A percentile compares a stretch with the other conserved stretches of the same genome.
phyloP scores from a whole-genome alignment of 192 early-diverging fungal genomes.

The Dissophora ornata region DNA sequence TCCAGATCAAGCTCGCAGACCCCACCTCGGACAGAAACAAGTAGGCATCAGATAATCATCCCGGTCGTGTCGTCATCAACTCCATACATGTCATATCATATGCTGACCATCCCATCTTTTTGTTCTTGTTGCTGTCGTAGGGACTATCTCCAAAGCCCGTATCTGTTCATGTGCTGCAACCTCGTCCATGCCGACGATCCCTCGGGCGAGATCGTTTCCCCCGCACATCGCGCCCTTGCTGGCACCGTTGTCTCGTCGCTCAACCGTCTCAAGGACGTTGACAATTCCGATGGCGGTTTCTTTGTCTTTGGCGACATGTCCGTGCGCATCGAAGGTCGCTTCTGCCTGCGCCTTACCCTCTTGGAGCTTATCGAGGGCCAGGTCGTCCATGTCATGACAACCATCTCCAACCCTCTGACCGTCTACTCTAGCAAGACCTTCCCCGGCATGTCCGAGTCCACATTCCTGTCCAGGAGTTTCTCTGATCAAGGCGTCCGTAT shows the following conservation, averaged over 20 bases:
- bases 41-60: no score
- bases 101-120: no score
- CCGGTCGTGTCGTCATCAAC: no score
- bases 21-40: slow-evolving; percentile 47
- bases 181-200: slow-evolving; percentile 75
- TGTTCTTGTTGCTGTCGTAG: no score
- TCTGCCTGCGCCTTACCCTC: slow-evolving; percentile 81
- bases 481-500: slow-evolving; percentile 96
- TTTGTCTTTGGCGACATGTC: slow-evolving; percentile 96
- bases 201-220: slow-evolving; percentile 74
- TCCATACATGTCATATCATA: no score
- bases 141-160: slow-evolving; percentile 76
- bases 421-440: slow-evolving; percentile 90
- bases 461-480: slow-evolving; percentile 87
- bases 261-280: slow-evolving; percentile 85
- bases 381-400: slow-evolving; percentile 72
- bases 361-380: slow-evolving; percentile 84
- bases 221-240: slow-evolving; percentile 80
- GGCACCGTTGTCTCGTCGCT: slow-evolving; percentile 92
- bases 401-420: slow-evolving; percentile 78
- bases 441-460: slow-evolving; percentile 93
- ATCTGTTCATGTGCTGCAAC: slow-evolving; percentile 96
- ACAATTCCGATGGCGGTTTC: slow-evolving; percentile 89
- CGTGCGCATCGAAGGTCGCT: slow-evolving; percentile 85
- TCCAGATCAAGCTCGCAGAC: slow-evolving; percentile 63